Evolutionary conservation across 2,329 filamentous ascomycete genomes (phyloP).

Genomic region (Fusarium compactum): DNA sequence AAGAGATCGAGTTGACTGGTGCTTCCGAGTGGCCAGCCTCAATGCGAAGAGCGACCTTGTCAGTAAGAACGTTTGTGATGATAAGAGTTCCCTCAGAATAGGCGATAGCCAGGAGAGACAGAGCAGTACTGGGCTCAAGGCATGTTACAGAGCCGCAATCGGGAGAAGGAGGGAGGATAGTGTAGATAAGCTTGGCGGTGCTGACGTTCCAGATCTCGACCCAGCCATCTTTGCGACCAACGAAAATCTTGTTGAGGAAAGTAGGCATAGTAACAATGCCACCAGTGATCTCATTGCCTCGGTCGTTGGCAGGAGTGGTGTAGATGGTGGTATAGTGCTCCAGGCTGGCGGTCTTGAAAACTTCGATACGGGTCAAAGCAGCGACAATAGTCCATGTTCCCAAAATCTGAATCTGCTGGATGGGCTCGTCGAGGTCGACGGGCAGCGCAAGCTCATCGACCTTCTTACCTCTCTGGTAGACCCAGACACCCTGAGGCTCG

Average conservation of each 20-base stretch:
- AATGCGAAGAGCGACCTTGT: slow-evolving; percentile 77
- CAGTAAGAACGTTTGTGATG: slow-evolving; percentile 84
- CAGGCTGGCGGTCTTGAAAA: slow-evolving; percentile 86
- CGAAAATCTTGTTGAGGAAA: slow-evolving; percentile 95
- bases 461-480: slow-evolving; percentile 92
- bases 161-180: slow-evolving; percentile 80
- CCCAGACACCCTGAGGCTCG: slow-evolving; percentile 79
- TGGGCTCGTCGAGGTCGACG: slow-evolving; percentile 72
- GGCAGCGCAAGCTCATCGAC: slow-evolving; percentile 80
- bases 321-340: slow-evolving; percentile 92
- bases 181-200: slow-evolving; percentile 91
- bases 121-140: slow-evolving; percentile 83
- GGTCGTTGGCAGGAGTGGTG: slow-evolving; percentile 66
- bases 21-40: slow-evolving; percentile 73
- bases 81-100: slow-evolving; percentile 83
- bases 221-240: slow-evolving; percentile 86
- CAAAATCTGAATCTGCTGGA: slow-evolving; percentile 83
- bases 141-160: slow-evolving; percentile 86
- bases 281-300: slow-evolving; percentile 78
- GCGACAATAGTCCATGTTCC: slow-evolving; percentile 92
- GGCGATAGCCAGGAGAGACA: slow-evolving; percentile 89
- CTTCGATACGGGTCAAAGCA: slow-evolving; percentile 79
- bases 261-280: slow-evolving; percentile 91
- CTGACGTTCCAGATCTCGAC: slow-evolving; percentile 98
- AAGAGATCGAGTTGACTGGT: slow-evolving; percentile 84